A percentile compares a stretch with the other conserved stretches of the same genome.
Evolutionary conservation across 108 stramenopile genomes (phyloP).

Genomic region (Cyclostephanos invisitatus): DNA sequence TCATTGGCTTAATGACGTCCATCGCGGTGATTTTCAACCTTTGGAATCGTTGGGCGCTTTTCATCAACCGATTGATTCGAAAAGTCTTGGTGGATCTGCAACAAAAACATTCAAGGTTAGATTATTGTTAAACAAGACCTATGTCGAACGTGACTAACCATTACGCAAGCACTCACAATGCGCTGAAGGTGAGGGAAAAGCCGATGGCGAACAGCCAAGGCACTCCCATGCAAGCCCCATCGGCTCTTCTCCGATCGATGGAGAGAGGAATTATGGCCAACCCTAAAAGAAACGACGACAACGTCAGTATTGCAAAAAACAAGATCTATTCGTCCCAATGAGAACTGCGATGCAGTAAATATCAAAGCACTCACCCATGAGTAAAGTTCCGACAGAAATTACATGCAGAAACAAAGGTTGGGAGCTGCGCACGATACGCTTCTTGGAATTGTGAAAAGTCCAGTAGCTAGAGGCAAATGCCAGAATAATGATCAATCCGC

Average conservation of each 20-base stretch:
- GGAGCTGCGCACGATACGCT: slow-evolving; percentile 51
- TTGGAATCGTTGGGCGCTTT: slow-evolving; percentile 24
- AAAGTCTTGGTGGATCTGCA: slow-evolving; percentile 27
- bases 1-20: slow-evolving; percentile 57
- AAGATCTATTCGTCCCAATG: background rate
- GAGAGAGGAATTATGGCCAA: slow-evolving; percentile 32
- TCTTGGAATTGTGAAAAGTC: slow-evolving; percentile 38
- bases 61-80: slow-evolving; percentile 16
- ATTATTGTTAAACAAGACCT: background rate
- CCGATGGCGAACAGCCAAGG: slow-evolving; percentile 32
- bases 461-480: slow-evolving; percentile 45
- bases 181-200: slow-evolving; percentile 25
- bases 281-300: background rate
- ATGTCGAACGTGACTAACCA: background rate
- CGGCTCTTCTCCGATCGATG: slow-evolving; percentile 20
- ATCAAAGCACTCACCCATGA: slow-evolving; percentile 23
- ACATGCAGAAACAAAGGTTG: slow-evolving; percentile 61
- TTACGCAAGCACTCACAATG: slow-evolving; percentile 17
- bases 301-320: background rate
- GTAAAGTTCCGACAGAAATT: slow-evolving; percentile 35
- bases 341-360: background rate
- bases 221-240: slow-evolving; percentile 23
- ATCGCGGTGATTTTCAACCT: slow-evolving; percentile 49
- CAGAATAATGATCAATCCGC: slow-evolving; percentile 21
- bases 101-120: background rate